Evolutionary conservation across 371 early-diverging fungal genomes (phyloP).

Genomic region (Actinomortierella ambigua): DNA sequence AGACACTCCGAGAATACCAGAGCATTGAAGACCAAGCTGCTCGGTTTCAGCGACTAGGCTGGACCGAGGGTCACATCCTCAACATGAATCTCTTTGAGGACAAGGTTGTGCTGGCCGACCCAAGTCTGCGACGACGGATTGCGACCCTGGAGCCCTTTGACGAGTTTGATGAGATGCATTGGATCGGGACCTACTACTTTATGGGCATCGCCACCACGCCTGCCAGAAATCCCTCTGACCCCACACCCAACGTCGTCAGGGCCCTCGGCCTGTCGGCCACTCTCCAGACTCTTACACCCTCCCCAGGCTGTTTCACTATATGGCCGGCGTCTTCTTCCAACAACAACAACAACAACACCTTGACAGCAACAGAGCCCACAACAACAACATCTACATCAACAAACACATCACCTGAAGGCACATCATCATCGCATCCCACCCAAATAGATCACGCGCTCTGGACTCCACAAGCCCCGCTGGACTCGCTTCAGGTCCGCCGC

Average conservation of each 20-base stretch:
- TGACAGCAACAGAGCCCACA: too few relatives aligned
- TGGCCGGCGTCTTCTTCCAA: too few relatives aligned
- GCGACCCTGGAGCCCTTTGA: constrained; percentile 35
- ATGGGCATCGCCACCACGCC: constrained; percentile 26
- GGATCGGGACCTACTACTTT: constrained; percentile 46
- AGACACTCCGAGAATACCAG: constrained; percentile 23
- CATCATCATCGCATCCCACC: neutral
- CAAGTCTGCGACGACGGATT: constrained; percentile 25
- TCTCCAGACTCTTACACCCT: constrained; percentile 3
- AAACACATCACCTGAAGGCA: constrained; percentile 1
- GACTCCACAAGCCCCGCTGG: constrained; percentile 15
- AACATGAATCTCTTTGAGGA: constrained; percentile 41
- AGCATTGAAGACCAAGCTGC: constrained; percentile 29
- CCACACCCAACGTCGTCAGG: constrained; percentile 21
- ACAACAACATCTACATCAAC: too few relatives aligned
- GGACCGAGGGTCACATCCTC: constrained; percentile 30
- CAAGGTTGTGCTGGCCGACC: constrained; percentile 18
- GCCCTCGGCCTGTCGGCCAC: constrained; percentile 16
- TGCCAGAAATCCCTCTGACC: neutral
- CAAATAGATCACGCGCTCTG: constrained; percentile 5
- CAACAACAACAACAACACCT: too few relatives aligned
- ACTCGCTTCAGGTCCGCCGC: constrained; percentile 23
- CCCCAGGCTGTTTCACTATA: neutral
- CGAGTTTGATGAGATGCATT: constrained; percentile 36
- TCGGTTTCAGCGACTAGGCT: constrained; percentile 26